Evolutionary conservation across 768 basidiomycete species (phyloP).

Genomic region (Ephemerocybe angulata): DNA sequence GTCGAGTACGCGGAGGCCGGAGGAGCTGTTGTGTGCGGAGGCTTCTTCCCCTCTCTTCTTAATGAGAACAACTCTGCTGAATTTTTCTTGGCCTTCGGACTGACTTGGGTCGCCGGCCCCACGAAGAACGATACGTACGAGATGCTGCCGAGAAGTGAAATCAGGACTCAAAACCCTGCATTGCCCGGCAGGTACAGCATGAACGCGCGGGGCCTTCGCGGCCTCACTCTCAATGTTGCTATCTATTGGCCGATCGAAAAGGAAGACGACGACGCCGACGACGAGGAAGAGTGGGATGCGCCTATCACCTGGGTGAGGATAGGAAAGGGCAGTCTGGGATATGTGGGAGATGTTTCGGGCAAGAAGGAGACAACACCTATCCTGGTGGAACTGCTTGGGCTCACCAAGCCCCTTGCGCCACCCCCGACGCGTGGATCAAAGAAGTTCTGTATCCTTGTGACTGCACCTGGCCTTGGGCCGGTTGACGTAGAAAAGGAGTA

Average conservation of each 20-base stretch:
- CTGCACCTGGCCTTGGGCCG: conserved; percentile 15
- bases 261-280: background rate
- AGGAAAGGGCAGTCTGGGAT: conserved; percentile 30
- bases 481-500: conserved; percentile 9
- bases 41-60: conserved; percentile 19
- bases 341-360: conserved; percentile 32
- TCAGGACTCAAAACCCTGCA: background rate
- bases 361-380: conserved; percentile 23
- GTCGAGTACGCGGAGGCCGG: conserved; percentile 24
- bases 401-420: conserved; percentile 12
- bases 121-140: conserved; percentile 9
- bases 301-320: conserved; percentile 23
- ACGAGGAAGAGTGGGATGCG: conserved; percentile 15
- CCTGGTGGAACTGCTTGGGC: conserved; percentile 31
- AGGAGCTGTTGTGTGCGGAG: conserved; percentile 28
- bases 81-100: conserved; percentile 20
- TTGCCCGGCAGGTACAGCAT: background rate
- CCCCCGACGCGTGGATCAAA: conserved; percentile 13
- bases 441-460: conserved; percentile 26
- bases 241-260: conserved; percentile 20
- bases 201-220: conserved; percentile 16
- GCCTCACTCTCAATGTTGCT: conserved; percentile 17
- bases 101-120: conserved; percentile 16
- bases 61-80: conserved; percentile 11
- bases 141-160: conserved; percentile 11